These are phyloP conservation scores for Nicotiana undulata DNA, from an alignment of 257 asterid species.

Conservation along the genomic window DNA sequence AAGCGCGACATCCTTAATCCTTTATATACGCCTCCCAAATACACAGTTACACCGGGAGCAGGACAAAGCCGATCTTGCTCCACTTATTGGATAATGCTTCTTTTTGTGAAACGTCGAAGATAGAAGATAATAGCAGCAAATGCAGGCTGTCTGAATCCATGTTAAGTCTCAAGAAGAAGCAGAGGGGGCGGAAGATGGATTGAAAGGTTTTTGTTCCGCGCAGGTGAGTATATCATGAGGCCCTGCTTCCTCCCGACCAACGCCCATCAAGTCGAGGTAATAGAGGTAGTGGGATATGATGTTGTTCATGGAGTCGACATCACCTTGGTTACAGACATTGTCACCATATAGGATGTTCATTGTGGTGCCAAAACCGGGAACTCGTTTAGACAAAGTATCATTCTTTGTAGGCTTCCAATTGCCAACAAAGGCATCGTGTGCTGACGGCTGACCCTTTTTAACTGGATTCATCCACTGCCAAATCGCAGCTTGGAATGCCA, in stretches of 20 bases:
- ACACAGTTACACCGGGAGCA: neutral
- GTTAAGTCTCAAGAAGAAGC: constrained; percentile 36
- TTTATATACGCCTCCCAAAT: neutral
- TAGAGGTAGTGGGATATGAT: constrained; percentile 62
- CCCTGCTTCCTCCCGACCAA: constrained; percentile 75
- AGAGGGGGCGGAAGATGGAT: constrained; percentile 29
- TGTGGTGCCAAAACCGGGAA: constrained; percentile 78
- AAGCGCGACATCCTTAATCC: neutral
- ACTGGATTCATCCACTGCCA: constrained; percentile 73
- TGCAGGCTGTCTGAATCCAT: neutral
- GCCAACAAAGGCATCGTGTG: constrained; percentile 68
- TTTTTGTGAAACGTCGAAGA: neutral
- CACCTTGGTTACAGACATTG: constrained; percentile 70
- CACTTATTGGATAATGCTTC: neutral
- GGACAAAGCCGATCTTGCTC: neutral
- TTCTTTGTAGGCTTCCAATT: constrained; percentile 82
- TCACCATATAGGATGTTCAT: constrained; percentile 82
- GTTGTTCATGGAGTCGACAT: constrained; percentile 59
- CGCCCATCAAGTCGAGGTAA: constrained; percentile 71
- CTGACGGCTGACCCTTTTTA: constrained; percentile 71
- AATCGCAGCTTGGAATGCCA: constrained; percentile 81
- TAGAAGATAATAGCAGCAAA: neutral
- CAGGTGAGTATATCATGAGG: constrained; percentile 64
- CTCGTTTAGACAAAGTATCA: constrained; percentile 66
- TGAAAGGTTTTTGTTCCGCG: constrained; percentile 59